A percentile compares a stretch with the other conserved stretches of the same genome.
Conservation (phyloP, 768 basidiomycete species). For the Kwoniella sp. region DNA sequence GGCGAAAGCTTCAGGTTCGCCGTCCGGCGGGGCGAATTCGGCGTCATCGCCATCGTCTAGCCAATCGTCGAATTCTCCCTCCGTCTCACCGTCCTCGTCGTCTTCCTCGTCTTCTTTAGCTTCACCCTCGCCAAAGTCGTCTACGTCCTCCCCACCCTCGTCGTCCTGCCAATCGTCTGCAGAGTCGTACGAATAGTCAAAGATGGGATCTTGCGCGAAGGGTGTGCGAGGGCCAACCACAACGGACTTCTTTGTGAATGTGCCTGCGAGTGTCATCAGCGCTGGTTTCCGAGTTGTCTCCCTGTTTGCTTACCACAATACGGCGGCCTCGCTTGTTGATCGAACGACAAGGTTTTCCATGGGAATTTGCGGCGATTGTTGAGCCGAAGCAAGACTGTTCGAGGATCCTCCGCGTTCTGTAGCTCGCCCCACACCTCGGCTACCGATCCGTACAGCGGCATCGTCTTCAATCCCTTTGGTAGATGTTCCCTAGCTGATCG, state of each 20-base stretch:
- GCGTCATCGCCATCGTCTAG: slow-evolving; percentile 69
- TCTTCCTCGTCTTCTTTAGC: slow-evolving; percentile 40
- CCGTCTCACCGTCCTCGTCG: slow-evolving; percentile 56
- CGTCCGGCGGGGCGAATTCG: slow-evolving; percentile 46
- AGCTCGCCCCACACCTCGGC: slow-evolving; percentile 33
- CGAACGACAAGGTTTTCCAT: slow-evolving; percentile 77
- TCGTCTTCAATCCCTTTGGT: slow-evolving; percentile 30
- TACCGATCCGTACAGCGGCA: slow-evolving; percentile 30
- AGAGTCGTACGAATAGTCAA: slow-evolving; percentile 90
- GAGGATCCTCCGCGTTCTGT: slow-evolving; percentile 66
- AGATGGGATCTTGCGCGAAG: slow-evolving; percentile 68
- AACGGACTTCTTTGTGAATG: slow-evolving; percentile 79
- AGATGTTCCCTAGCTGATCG: slow-evolving; percentile 9
- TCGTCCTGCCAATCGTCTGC: slow-evolving; percentile 96
- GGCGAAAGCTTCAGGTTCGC: slow-evolving; percentile 2
- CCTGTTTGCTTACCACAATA: slow-evolving; percentile 62
- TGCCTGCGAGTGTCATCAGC: slow-evolving; percentile 51
- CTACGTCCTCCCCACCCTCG: slow-evolving; percentile 58
- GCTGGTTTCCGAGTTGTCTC: neutral
- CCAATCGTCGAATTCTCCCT: slow-evolving; percentile 75
- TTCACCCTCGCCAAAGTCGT: slow-evolving; percentile 63
- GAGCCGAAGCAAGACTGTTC: slow-evolving; percentile 62
- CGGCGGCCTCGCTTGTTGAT: slow-evolving; percentile 78
- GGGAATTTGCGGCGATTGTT: slow-evolving; percentile 62
- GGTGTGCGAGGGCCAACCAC: slow-evolving; percentile 78